Evolutionary conservation across 257 asterid genomes (phyloP).

Genomic region (Nicotiana sylvestris): DNA sequence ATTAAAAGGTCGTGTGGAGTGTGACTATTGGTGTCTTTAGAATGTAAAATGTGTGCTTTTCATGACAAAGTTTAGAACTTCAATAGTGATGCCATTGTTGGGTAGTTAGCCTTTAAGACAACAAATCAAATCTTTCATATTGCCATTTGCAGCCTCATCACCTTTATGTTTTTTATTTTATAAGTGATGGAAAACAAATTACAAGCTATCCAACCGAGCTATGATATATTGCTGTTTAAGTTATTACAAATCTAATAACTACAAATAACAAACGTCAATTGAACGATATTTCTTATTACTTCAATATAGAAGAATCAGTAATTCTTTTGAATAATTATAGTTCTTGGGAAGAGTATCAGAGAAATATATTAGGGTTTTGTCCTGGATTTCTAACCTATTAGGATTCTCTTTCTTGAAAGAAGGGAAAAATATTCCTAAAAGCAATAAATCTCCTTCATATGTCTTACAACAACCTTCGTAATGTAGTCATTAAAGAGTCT

Average conservation of each 20-base stretch:
- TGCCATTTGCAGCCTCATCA: neutral
- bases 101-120: neutral
- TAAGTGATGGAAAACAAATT: neutral
- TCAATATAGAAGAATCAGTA: neutral
- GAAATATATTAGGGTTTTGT: no score
- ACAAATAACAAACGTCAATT: neutral
- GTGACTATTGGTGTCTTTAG: neutral
- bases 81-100: conserved; percentile 6
- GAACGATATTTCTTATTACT: neutral
- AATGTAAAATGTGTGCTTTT: conserved; percentile 10
- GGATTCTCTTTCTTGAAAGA: no score
- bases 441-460: no score
- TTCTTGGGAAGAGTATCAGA: neutral
- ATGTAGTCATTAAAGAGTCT: no score
- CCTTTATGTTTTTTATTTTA: neutral
- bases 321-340: neutral
- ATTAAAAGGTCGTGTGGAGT: conserved; percentile 9
- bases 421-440: no score
- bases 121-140: neutral
- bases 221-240: neutral
- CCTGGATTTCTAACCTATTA: no score
- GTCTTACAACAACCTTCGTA: no score
- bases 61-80: neutral
- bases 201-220: neutral
- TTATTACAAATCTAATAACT: no score